phyloP scores from a whole-genome alignment of 1,284 basidiomycete species.

The Tetrapyrgos nigripes region DNA sequence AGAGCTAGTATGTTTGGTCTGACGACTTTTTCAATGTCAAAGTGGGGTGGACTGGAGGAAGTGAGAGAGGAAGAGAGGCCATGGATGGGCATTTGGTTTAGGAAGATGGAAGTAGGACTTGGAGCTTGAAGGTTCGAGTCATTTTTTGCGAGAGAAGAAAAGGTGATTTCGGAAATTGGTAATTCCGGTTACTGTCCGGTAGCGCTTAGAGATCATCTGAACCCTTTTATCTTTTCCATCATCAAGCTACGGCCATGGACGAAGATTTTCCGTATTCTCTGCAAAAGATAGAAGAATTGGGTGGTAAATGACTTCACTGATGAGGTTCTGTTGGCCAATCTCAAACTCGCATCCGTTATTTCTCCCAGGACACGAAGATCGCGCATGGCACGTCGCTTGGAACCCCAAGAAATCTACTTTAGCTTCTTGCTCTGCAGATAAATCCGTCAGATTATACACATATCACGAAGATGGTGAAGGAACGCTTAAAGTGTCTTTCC shows the following conservation, averaged over 20 bases:
- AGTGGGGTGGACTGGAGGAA: constrained; percentile 73
- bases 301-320: not conserved
- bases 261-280: constrained; percentile 7
- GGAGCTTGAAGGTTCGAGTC: not conserved
- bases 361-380: constrained; percentile 77
- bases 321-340: not conserved
- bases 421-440: constrained; percentile 95
- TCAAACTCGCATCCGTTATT: not conserved
- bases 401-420: constrained; percentile 85
- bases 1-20: constrained; percentile 93
- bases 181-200: not conserved
- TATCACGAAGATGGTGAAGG: constrained; percentile 53
- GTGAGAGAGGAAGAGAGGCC: constrained; percentile 40
- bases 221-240: not conserved
- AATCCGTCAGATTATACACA: constrained; percentile 85
- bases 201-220: too few relatives aligned
- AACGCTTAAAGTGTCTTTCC: constrained; percentile 53
- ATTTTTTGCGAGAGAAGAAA: not conserved
- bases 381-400: constrained; percentile 92
- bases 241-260: not conserved
- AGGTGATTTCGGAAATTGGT: not conserved
- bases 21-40: constrained; percentile 84
- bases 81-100: constrained; percentile 44
- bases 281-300: constrained; percentile 5
- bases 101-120: not conserved